Base-by-base conservation (phyloP, 345 rosid genomes). In the Combretum micranthum region DNA sequence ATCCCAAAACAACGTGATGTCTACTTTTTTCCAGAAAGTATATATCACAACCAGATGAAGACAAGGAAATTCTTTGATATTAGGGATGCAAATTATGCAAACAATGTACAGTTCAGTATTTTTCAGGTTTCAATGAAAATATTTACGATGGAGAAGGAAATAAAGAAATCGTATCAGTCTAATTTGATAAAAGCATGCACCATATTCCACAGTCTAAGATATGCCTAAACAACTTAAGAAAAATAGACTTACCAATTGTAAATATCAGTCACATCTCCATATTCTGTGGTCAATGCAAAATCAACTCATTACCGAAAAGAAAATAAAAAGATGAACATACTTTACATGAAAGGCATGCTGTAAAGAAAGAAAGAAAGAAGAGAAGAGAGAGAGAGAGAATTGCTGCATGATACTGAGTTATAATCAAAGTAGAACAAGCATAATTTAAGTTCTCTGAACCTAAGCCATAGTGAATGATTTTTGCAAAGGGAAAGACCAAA, bases 251-350 rank as follows among this genome's bases (percentile, higher is more conserved):
- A 92, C 98, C 98, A 92, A 76, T 74, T 92, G 74, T 92, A 92
- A 60, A 92, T 86, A 76, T 86, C 87, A 10, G 98, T 88, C 79
- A 88, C 90, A 61, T 88, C 95, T 65, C 98, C 98, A 68, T 88
- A 92, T 66, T 88, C 98, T 88, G 95, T 61, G 70, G 66, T 32
- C 62, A 67, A 60, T 26, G 53, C 23, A 48, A 23, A 64, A 51
- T n/a, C 11, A 63, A 64, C 54, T 39, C 1, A 15, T 5, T 48
- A 67, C 57, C 11, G 23, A 14, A 57, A 20, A 13, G 55, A 70
- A 62, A 60, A 63, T 17, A 48, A 55, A 48, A 32, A 48, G 7
- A 22, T 44, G 21, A 19, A 39, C 42, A 42, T 45, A 23, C 19
- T 25, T 15, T n/a, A 37, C 17, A 50, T n/a, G 14, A 57, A 22